phyloP scores from a whole-genome alignment of 2,329 filamentous ascomycete genomes.

The Eutypa lata region DNA sequence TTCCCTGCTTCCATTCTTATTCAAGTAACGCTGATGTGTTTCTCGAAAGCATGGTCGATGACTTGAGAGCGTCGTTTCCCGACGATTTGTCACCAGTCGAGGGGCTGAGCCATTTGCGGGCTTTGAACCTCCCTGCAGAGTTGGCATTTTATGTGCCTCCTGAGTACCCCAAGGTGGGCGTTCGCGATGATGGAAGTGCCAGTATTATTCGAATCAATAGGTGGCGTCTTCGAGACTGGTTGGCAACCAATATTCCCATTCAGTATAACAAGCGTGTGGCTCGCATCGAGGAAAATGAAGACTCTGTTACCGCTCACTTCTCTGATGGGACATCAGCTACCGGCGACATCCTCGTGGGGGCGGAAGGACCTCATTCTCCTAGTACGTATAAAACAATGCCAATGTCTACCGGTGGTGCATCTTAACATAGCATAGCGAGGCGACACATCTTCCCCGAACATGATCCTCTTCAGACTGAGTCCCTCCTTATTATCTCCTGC shows the following conservation, averaged over 20 bases:
- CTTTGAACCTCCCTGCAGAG: neutral
- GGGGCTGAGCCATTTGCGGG: neutral
- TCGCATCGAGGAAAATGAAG: neutral
- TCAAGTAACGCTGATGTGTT: neutral
- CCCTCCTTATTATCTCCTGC: too few species aligned
- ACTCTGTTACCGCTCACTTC: neutral
- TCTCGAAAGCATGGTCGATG: neutral
- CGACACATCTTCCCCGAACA: neutral
- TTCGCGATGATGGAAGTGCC: too few species aligned
- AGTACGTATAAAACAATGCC: neutral
- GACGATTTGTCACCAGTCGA: neutral
- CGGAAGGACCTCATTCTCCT: neutral
- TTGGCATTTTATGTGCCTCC: neutral
- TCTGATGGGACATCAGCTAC: neutral
- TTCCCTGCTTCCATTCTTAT: neutral
- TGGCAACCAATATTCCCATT: neutral
- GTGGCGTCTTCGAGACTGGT: neutral
- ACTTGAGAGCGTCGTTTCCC: neutral
- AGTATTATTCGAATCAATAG: neutral
- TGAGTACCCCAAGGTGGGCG: too few species aligned
- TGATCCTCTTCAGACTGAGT: too few species aligned
- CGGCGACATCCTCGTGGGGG: conserved; percentile 1
- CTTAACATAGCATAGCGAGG: neutral
- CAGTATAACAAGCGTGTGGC: neutral
- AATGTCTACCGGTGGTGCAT: neutral